Evolutionary conservation across 2,329 filamentous ascomycete species (phyloP), one percentile per base, ranked within the genome.

Genomic region (Cladosporium sp.): DNA sequence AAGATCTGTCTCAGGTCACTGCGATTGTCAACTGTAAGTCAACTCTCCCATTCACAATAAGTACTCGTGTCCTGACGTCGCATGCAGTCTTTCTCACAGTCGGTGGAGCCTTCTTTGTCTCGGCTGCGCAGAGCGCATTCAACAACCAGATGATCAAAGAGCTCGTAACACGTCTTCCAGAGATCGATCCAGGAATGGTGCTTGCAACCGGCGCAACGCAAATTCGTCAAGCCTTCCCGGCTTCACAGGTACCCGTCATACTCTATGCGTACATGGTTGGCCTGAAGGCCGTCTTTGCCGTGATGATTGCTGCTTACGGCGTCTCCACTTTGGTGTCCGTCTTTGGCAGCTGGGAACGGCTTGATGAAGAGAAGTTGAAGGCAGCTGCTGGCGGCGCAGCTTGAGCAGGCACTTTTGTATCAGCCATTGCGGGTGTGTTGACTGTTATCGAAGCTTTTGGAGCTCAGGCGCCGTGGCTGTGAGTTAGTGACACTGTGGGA

Each of bases 51-150:
- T 18, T 1, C 2, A n/a, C 1, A 16, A 18, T 10, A 25, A 2
- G 4, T 4, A 4, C 25, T 53, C 25, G 23, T 26, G 5, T 18
- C 3, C 54, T 39, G 32, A 58, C 34, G 3, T 18, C 21, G 75
- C 21, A 76, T 73, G 8, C 79, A 82, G 66, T 91, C 77, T 87
- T 86, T 78, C 87, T 90, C 72, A 82, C 83, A 1, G 81, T 91
- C 3, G 88, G 88, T 48, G 88, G 88, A 3, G 87, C 89, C 2
- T 77, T 91, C 26, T 86, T 86, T 69, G 84, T 91, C 57, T 84
- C 86, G 6, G 85, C 90, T 11, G 85, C 85, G 8, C 87, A 91
- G 74, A 86, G 88, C 23, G 82, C 90, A 54, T 91, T 91, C 78
- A 84, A 86, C 68, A 90, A 90, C 71, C 85, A 83, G 0, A 79